Conservation (phyloP, 805 yeast species). For the Torulaspora gathmanii region DNA sequence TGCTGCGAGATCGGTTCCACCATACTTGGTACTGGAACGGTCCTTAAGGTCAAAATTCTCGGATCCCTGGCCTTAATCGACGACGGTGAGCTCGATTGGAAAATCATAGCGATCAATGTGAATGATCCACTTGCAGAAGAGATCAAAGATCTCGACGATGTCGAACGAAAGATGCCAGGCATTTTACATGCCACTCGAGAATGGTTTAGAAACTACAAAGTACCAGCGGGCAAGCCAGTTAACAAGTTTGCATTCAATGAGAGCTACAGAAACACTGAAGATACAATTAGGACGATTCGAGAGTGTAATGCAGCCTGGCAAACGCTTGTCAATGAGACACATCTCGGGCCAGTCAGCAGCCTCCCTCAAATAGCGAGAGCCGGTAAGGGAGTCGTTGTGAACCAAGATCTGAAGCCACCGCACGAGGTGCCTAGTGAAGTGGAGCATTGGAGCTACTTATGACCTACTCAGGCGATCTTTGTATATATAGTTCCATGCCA, state of each 20-base stretch:
- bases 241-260: conserved; percentile 75
- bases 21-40: conserved; percentile 56
- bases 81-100: conserved; percentile 98
- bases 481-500: background rate
- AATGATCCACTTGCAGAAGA: conserved; percentile 60
- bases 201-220: conserved; percentile 83
- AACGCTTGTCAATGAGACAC: conserved; percentile 45
- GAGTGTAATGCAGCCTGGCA: conserved; percentile 72
- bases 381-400: conserved; percentile 42
- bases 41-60: conserved; percentile 61
- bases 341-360: conserved; percentile 31
- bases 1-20: conserved; percentile 81
- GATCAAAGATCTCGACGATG: conserved; percentile 62
- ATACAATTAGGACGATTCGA: conserved; percentile 55
- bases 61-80: conserved; percentile 78
- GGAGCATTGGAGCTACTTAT: conserved; percentile 34
- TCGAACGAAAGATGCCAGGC: conserved; percentile 64
- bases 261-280: conserved; percentile 51
- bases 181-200: conserved; percentile 59
- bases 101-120: conserved; percentile 64
- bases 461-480: background rate
- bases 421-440: conserved; percentile 40
- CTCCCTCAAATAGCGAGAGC: conserved; percentile 46
- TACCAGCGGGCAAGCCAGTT: conserved; percentile 74
- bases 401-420: conserved; percentile 25